Conservation (phyloP, 1,284 basidiomycete species). For the Ganoderma leucocontextum region DNA sequence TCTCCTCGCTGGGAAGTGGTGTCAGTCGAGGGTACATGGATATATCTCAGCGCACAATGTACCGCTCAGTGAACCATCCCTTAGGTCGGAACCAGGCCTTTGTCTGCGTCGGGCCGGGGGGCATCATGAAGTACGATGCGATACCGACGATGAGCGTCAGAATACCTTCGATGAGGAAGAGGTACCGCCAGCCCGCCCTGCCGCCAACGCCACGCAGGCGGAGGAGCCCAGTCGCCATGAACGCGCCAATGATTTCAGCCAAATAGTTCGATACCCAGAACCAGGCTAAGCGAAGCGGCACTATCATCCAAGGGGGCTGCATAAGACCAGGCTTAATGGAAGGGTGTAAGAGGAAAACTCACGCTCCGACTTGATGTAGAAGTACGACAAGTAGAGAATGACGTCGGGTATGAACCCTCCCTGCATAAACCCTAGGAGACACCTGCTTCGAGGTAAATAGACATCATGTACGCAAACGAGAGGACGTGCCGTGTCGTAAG, state of each 20-base stretch:
- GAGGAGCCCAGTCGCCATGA: slow-evolving; percentile 71
- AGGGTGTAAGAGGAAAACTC: slow-evolving; percentile 14
- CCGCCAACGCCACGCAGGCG: slow-evolving; percentile 65
- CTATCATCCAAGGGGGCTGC: slow-evolving; percentile 13
- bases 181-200: slow-evolving; percentile 64
- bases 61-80: slow-evolving; percentile 72
- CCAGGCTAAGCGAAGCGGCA: slow-evolving; percentile 70
- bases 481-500: slow-evolving; percentile 45
- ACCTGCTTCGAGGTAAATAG: slow-evolving; percentile 24
- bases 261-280: slow-evolving; percentile 74
- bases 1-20: slow-evolving; percentile 41
- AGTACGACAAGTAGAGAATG: slow-evolving; percentile 75
- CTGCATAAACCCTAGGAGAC: slow-evolving; percentile 57
- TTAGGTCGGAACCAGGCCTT: slow-evolving; percentile 71
- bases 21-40: not conserved
- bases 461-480: slow-evolving; percentile 46
- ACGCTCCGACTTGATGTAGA: slow-evolving; percentile 70
- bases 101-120: slow-evolving; percentile 72
- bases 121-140: slow-evolving; percentile 75
- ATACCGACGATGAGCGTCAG: slow-evolving; percentile 65
- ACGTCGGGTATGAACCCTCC: slow-evolving; percentile 73
- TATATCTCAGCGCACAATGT: slow-evolving; percentile 1
- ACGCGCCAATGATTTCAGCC: slow-evolving; percentile 61
- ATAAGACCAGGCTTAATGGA: not conserved
- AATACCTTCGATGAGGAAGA: slow-evolving; percentile 63